These are phyloP conservation scores for Piper betle DNA, from an alignment of 164 flowering plant genomes.

Conservation along the genomic window DNA sequence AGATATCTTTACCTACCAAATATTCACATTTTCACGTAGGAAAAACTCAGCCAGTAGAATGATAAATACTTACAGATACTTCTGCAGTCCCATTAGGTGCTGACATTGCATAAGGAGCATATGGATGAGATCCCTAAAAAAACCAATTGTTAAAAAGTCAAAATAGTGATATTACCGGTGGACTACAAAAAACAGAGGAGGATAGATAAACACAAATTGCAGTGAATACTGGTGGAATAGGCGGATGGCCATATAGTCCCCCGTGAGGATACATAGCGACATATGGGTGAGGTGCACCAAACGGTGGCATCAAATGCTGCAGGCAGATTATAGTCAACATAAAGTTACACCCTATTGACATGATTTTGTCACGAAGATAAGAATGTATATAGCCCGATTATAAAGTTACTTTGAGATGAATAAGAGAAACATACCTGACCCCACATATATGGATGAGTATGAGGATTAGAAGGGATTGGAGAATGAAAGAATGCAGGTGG, in stretches of 20 bases:
- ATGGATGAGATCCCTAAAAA: constrained; percentile 27
- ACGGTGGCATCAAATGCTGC: constrained; percentile 27
- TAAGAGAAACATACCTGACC: constrained; percentile 16
- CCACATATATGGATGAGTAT: constrained; percentile 26
- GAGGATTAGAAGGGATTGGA: constrained; percentile 19
- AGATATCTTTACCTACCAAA: neutral
- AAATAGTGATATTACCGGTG: constrained; percentile 12
- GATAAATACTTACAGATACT: constrained; percentile 16
- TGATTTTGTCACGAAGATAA: neutral
- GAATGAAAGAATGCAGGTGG: constrained; percentile 20
- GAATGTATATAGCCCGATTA: neutral
- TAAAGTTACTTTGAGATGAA: neutral
- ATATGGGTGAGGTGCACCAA: constrained; percentile 28
- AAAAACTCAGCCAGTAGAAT: neutral
- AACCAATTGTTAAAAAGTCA: neutral
- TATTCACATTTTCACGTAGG: neutral
- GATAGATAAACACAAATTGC: neutral
- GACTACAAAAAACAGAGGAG: neutral
- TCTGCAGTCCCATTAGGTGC: constrained; percentile 20
- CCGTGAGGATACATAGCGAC: constrained; percentile 24
- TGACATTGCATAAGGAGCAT: constrained; percentile 20
- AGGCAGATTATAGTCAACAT: constrained; percentile 8
- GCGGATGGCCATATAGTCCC: constrained; percentile 24
- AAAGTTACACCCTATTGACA: neutral
- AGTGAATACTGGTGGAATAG: constrained; percentile 19